These are phyloP conservation scores for Arthroderma sp. DNA, from an alignment of 2,329 filamentous ascomycete genomes.

Conservation along the genomic window DNA sequence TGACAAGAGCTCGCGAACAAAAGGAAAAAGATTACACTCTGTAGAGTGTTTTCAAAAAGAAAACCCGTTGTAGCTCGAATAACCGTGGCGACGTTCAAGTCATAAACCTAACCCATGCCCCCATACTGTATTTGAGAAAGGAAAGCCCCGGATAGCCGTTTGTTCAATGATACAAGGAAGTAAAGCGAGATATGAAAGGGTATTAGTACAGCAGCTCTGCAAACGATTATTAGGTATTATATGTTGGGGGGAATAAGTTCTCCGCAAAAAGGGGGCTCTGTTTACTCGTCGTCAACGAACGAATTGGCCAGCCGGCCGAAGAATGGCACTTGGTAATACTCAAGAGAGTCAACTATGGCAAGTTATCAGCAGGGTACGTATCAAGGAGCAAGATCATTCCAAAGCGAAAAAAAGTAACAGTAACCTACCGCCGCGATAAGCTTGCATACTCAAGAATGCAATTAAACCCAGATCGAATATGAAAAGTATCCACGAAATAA, in stretches of 20 bases:
- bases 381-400: slow-evolving; percentile 34
- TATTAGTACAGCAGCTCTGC: no score
- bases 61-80: no score
- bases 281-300: slow-evolving; percentile 75
- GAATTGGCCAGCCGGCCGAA: slow-evolving; percentile 75
- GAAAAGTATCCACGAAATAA: slow-evolving; percentile 75
- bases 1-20: no score
- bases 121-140: no score
- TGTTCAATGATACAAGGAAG: no score
- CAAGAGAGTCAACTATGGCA: slow-evolving; percentile 44
- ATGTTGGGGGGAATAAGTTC: neutral
- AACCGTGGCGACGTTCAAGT: no score
- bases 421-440: slow-evolving; percentile 65
- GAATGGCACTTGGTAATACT: slow-evolving; percentile 71
- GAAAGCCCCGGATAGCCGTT: no score
- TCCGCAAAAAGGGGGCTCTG: slow-evolving; percentile 3
- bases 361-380: slow-evolving; percentile 23
- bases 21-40: no score
- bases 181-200: no score
- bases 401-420: neutral
- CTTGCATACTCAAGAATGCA: slow-evolving; percentile 59
- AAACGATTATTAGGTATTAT: no score
- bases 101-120: no score
- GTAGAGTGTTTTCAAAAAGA: no score
- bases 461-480: slow-evolving; percentile 63